Evolutionary conservation across 2,329 filamentous ascomycete species (phyloP), one percentile per base, ranked within the genome.

Genomic region (Trichoderma sp.): DNA sequence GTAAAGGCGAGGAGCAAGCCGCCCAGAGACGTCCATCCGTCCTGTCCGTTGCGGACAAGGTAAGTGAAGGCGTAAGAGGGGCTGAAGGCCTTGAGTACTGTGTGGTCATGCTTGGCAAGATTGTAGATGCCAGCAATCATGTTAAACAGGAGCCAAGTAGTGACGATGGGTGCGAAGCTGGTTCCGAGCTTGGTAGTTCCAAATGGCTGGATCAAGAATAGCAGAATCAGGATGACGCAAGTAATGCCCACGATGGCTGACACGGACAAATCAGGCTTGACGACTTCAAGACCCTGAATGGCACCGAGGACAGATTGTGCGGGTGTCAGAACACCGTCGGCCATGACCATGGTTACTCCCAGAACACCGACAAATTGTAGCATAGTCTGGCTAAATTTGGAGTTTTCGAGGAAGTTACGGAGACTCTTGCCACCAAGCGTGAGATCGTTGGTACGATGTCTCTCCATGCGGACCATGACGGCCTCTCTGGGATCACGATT

Each of bases 1-100:
- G 91, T 94, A 74, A 94, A 94, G 3, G 89, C 86, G 11, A 94
- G 84, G 2, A 94, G 78, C 24, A 94, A 86, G 5, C 91, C 91
- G n/a, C 89, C 90, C 1, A 92, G 82, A 69, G 85, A 86, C 69
- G 81, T 82, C 89, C 90, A 92, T 0, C 87, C 89, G 5, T 85
- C 81, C 4, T 85, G 82, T 65, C 84, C 83, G 73, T 90, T 88
- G 16, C 86, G 82, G 24, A 86, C 77, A 49, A 92, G 83, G 75
- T 88, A 92, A 4, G 81, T 76, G 68, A 89, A 86, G 3, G 88
- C 89, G 69, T 85, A 90, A 70, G 84, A 86, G 0, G 86, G 86
- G 49, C 81, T 86, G 71, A 88, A 88, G 0, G 86, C 86, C 74
- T 84, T 83, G 32, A 88, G 77, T 0, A 89, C 86, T 2, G 82